Evolutionary conservation across 441 rosid species (phyloP).

Genomic region (Erodium chrysanthum): DNA sequence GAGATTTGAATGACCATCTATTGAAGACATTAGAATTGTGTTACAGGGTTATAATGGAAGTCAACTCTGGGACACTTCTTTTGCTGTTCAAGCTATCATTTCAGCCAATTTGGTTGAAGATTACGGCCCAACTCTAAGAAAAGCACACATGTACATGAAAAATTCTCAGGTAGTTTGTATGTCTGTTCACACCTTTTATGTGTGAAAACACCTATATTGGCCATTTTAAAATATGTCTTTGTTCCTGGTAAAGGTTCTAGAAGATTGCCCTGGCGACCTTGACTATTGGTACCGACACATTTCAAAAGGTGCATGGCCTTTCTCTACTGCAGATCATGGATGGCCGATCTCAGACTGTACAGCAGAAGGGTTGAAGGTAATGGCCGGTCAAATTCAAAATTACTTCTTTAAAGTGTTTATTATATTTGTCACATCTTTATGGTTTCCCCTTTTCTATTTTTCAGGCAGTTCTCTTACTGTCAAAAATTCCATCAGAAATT

Average conservation of each 20-base stretch:
- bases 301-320: conserved; percentile 98
- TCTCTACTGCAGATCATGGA: conserved; percentile 91
- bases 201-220: background rate
- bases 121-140: conserved; percentile 49
- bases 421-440: background rate
- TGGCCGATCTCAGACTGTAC: conserved; percentile 99
- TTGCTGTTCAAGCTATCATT: conserved; percentile 73
- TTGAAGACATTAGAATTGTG: background rate
- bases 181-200: background rate
- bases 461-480: conserved; percentile 61
- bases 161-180: conserved; percentile 47
- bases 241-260: conserved; percentile 43
- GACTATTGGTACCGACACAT: conserved; percentile 79
- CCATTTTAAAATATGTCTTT: background rate
- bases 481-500: conserved; percentile 52
- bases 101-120: conserved; percentile 62
- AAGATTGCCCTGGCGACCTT: conserved; percentile 79
- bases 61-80: conserved; percentile 89
- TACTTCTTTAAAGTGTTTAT: background rate
- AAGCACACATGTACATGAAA: conserved; percentile 58
- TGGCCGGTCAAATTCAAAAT: conserved; percentile 12
- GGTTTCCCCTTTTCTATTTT: conserved; percentile 8
- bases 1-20: background rate
- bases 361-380: conserved; percentile 87
- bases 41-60: conserved; percentile 92